Percentiles rank a stretch among this genome's conserved stretches.
Conservation (phyloP, 768 basidiomycete genomes). For the Xerocomellus intermedius region DNA sequence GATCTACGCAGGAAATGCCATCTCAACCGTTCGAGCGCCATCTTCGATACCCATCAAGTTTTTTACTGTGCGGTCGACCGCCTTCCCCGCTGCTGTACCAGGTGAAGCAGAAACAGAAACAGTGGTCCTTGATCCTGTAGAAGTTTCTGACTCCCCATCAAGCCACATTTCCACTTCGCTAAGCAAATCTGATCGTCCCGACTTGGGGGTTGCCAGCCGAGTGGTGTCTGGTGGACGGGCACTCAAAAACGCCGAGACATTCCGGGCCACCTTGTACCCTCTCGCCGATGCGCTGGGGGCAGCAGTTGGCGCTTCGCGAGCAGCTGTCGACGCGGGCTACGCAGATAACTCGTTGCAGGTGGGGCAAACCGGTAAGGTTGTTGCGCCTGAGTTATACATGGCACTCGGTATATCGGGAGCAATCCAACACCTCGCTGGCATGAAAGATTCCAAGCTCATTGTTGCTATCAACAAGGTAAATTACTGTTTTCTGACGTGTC, state of each 20-base stretch:
- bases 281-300: constrained; percentile 92
- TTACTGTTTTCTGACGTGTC: not conserved
- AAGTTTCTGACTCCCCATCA: constrained; percentile 49
- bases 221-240: constrained; percentile 96
- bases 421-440: constrained; percentile 97
- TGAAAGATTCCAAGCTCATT: constrained; percentile 99
- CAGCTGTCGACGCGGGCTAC: constrained; percentile 97
- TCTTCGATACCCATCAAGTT: constrained; percentile 83
- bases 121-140: constrained; percentile 61
- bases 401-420: constrained; percentile 97
- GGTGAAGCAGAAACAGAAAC: constrained; percentile 56
- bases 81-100: constrained; percentile 67
- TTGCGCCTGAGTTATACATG: constrained; percentile 94
- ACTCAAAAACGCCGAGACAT: constrained; percentile 93
- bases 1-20: constrained; percentile 98
- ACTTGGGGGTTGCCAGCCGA: constrained; percentile 80
- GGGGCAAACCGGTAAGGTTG: constrained; percentile 99
- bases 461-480: constrained; percentile 94
- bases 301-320: constrained; percentile 96
- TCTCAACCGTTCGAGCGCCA: constrained; percentile 82
- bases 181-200: constrained; percentile 89
- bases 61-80: constrained; percentile 91
- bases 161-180: constrained; percentile 72
- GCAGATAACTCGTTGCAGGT: constrained; percentile 98
- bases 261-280: constrained; percentile 80